These are phyloP conservation scores for Heliamphora pulchella DNA, from an alignment of 179 eudicot species.

Conservation along the genomic window DNA sequence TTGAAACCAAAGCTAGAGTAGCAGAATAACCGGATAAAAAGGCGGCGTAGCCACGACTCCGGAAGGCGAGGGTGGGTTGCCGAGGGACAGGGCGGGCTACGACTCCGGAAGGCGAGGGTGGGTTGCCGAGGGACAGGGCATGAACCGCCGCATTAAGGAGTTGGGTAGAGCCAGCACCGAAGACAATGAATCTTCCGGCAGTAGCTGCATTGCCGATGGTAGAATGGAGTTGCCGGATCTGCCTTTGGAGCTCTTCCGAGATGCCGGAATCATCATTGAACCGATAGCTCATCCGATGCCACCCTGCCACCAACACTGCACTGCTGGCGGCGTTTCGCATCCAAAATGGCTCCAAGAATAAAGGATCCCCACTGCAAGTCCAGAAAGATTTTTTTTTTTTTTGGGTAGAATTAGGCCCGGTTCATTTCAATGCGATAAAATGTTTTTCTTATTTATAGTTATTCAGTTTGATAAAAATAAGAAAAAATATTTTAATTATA, in stretches of 20 bases:
- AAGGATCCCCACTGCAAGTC: constrained; percentile 48
- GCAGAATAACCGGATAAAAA: constrained; percentile 31
- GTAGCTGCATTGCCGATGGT: constrained; percentile 46
- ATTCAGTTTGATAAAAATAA: too few species aligned
- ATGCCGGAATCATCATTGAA: constrained; percentile 16
- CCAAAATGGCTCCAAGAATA: constrained; percentile 70
- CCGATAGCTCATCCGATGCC: constrained; percentile 57
- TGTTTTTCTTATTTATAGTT: too few species aligned
- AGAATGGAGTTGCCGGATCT: constrained; percentile 36
- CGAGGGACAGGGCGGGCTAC: too few species aligned
- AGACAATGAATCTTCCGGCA: constrained; percentile 34
- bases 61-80: too few species aligned
- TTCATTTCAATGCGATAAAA: too few species aligned
- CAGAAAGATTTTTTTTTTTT: too few species aligned
- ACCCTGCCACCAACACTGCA: constrained; percentile 43
- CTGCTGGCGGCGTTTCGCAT: constrained; percentile 39
- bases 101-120: constrained; percentile 10
- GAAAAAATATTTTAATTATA: too few species aligned
- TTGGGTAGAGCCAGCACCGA: constrained; percentile 60
- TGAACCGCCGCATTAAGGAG: constrained; percentile 61
- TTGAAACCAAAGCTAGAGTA: neutral
- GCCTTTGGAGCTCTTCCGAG: constrained; percentile 35
- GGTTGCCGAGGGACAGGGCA: constrained; percentile 34
- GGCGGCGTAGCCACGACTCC: constrained; percentile 30
- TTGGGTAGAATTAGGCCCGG: too few species aligned